Conservation (phyloP, 1,284 basidiomycete species). For the Malassezia restricta region DNA sequence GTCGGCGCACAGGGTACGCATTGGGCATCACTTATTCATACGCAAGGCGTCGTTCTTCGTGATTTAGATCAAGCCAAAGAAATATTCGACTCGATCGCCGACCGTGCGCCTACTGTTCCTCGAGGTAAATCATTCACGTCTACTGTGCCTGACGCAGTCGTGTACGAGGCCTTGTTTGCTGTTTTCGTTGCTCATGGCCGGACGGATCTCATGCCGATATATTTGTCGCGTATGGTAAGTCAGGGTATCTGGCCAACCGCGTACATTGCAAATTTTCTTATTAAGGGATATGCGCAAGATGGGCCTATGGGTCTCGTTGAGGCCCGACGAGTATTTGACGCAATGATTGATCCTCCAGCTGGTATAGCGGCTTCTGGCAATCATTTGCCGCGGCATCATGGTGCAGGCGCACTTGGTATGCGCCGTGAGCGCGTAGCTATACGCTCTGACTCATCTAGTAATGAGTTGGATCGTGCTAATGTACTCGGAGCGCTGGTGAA, state of each 20-base stretch:
- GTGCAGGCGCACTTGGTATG: conserved; percentile 46
- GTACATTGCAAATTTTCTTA: conserved; percentile 85
- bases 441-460: neutral
- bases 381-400: conserved; percentile 54
- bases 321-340: conserved; percentile 58
- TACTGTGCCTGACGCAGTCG: conserved; percentile 63
- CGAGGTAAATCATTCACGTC: conserved; percentile 23
- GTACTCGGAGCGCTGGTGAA: conserved; percentile 57
- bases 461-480: conserved; percentile 7
- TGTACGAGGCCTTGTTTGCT: conserved; percentile 82
- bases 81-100: conserved; percentile 64
- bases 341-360: conserved; percentile 68
- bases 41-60: conserved; percentile 68
- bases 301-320: conserved; percentile 53
- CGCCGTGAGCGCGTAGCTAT: conserved; percentile 43
- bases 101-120: conserved; percentile 47
- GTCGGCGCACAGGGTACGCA: conserved; percentile 69
- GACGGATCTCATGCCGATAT: conserved; percentile 64
- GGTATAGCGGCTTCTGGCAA: conserved; percentile 83
- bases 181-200: conserved; percentile 69
- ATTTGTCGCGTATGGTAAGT: conserved; percentile 56
- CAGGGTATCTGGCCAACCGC: conserved; percentile 76
- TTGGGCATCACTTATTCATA: conserved; percentile 83
- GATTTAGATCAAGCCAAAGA: conserved; percentile 65
- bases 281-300: conserved; percentile 60